Base-by-base conservation (phyloP, 331 rosid genomes). In the Phaseolus coccineus region DNA sequence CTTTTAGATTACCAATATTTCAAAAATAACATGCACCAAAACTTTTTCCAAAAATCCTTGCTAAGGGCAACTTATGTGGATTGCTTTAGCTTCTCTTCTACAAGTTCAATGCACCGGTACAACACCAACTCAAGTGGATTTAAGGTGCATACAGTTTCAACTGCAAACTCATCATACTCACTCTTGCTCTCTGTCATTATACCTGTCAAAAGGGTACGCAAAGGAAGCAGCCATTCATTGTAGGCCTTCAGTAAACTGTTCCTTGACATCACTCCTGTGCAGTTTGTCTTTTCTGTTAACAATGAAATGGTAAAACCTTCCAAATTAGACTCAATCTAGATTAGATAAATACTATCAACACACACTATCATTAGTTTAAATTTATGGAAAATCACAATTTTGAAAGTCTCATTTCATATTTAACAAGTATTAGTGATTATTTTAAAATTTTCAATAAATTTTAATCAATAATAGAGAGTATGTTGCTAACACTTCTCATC, bases 51-150 rank as follows among this genome's bases (percentile, higher is more conserved):
- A 48, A 37, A 22, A 19, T 59, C 28, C 55, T 50, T 19, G 70
- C 39, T 2, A 47, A 59, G 35, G 5, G 84, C 37, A 33, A 51
- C 48, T 81, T 74, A 88, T 0, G 82, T 42, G 61, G 84, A 67
- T 80, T 83, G 87, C 75, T 81, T 74, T 61, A 93, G 78, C 84
- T 89, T 84, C 76, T 90, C 93, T 87, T 96, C 97, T 22, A 89
- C 87, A 42, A 96, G 96, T 86, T 94, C 94, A 65, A 92, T 89
- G 82, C 98, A 91, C 5, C 92, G 93, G 79, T 91, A 93, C 74
- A 93, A 67, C 78, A 90, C 98, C 15, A 96, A 79, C 76, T 96
- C 97, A 8, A 96, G 63, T 15, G 99, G 99, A 84, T 93, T 93
- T 15, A 96, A 37, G 51, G 84, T 76, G 82, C 96, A 93, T n/a